These are phyloP conservation scores for Hordeum pubiflorum DNA, from an alignment of 202 grass and related monocot species.

Conservation along the genomic window DNA sequence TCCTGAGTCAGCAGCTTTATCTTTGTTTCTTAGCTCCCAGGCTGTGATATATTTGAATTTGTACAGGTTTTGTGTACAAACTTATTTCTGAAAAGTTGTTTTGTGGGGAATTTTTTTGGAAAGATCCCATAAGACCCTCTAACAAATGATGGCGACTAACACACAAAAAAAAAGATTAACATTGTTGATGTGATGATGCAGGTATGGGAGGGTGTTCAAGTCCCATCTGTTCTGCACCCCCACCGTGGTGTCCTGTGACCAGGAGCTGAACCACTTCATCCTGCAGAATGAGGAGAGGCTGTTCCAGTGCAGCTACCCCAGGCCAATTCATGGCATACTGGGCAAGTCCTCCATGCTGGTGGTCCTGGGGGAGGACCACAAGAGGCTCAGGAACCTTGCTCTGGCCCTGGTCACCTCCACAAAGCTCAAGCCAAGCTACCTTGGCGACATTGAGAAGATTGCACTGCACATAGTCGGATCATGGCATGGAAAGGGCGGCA, in stretches of 20 bases:
- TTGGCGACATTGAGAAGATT: slow-evolving; percentile 68
- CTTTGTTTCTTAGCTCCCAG: background rate
- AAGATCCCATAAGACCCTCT: background rate
- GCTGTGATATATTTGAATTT: background rate
- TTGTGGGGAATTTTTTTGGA: background rate
- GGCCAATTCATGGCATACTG: slow-evolving; percentile 76
- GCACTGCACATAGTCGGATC: slow-evolving; percentile 49
- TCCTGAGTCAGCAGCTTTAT: slow-evolving; percentile 32
- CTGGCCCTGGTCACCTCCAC: slow-evolving; percentile 66
- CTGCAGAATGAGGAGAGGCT: slow-evolving; percentile 86
- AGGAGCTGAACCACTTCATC: slow-evolving; percentile 89
- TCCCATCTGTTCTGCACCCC: slow-evolving; percentile 78
- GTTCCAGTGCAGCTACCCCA: slow-evolving; percentile 86
- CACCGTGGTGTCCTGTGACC: slow-evolving; percentile 76
- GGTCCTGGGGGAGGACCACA: slow-evolving; percentile 78
- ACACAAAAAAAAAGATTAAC: background rate
- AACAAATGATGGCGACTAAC: background rate
- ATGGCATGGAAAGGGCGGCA: slow-evolving; percentile 21
- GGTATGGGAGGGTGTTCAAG: slow-evolving; percentile 86
- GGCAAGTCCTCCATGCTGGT: slow-evolving; percentile 90
- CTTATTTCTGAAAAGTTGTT: background rate
- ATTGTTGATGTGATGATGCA: slow-evolving; percentile 27
- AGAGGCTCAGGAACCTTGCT: slow-evolving; percentile 62
- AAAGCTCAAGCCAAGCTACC: slow-evolving; percentile 68
- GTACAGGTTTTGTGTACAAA: background rate